A percentile compares a stretch with the other conserved stretches of the same genome.
phyloP scores from a whole-genome alignment of 2,329 filamentous ascomycete species.

The Amauroascus niger region DNA sequence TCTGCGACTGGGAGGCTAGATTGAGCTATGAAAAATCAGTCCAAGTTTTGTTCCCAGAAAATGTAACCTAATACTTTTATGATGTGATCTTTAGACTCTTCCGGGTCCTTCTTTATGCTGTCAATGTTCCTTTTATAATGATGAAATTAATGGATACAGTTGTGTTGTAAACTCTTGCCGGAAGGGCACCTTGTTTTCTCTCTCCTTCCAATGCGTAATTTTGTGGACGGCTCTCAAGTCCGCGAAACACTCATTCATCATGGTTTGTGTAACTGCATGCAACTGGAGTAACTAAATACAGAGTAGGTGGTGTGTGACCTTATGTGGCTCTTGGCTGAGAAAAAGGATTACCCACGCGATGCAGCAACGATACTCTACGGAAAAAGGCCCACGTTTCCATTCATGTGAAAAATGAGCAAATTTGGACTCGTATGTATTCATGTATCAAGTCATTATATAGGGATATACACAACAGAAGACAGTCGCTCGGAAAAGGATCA shows the following conservation, averaged over 20 bases:
- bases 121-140: neutral
- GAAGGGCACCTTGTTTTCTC: neutral
- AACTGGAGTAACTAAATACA: neutral
- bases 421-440: neutral
- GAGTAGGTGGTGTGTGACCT: neutral
- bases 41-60: neutral
- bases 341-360: neutral
- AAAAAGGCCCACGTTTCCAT: neutral
- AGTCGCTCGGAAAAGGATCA: too few species aligned
- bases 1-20: slow-evolving; percentile 1
- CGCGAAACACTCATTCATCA: neutral
- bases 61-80: slow-evolving; percentile 1
- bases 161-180: neutral
- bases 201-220: neutral
- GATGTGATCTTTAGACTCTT: neutral
- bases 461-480: neutral
- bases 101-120: neutral
- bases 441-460: neutral
- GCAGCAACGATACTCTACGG: neutral
- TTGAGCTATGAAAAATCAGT: slow-evolving; percentile 2
- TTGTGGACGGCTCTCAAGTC: neutral
- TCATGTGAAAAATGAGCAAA: neutral
- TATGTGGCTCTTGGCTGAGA: neutral
- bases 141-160: neutral
- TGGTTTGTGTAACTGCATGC: neutral